Conservation (phyloP, 2,329 filamentous ascomycete species). For the Fonsecaea pedrosoi region DNA sequence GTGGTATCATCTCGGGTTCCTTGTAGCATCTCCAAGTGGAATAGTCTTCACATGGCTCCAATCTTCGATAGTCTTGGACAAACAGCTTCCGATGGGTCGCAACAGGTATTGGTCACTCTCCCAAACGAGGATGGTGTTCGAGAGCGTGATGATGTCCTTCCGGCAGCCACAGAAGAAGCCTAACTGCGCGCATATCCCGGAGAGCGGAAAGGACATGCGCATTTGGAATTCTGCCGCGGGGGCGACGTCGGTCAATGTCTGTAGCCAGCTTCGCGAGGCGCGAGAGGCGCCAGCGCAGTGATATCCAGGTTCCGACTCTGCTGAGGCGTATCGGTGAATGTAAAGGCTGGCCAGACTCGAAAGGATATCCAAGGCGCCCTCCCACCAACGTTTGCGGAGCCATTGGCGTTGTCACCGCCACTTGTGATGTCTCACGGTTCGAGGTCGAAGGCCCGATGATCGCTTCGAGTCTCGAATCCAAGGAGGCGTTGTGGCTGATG, state of each 20-base stretch:
- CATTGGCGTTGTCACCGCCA: constrained; percentile 72
- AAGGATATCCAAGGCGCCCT: constrained; percentile 45
- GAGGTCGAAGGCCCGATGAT: constrained; percentile 67
- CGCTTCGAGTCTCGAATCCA: constrained; percentile 75
- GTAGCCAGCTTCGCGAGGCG: neutral
- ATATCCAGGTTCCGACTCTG: constrained; percentile 42
- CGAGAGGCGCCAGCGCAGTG: neutral
- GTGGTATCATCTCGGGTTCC: no score
- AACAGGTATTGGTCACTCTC: constrained; percentile 69
- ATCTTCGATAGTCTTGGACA: no score
- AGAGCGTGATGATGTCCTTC: constrained; percentile 72
- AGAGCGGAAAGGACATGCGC: constrained; percentile 72
- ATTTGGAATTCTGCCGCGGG: constrained; percentile 76
- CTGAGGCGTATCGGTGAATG: constrained; percentile 47
- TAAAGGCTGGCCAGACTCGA: constrained; percentile 51
- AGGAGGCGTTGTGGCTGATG: constrained; percentile 71
- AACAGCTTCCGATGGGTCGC: constrained; percentile 37
- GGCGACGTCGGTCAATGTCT: constrained; percentile 65
- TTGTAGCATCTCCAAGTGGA: no score
- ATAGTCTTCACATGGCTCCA: no score
- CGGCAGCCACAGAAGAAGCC: constrained; percentile 73
- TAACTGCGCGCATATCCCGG: constrained; percentile 74
- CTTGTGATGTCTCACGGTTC: constrained; percentile 69
- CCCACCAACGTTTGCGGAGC: constrained; percentile 66
- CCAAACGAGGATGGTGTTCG: constrained; percentile 71